These are phyloP conservation scores for Buxus sempervirens DNA, from an alignment of 164 flowering plant genomes.

Conservation along the genomic window DNA sequence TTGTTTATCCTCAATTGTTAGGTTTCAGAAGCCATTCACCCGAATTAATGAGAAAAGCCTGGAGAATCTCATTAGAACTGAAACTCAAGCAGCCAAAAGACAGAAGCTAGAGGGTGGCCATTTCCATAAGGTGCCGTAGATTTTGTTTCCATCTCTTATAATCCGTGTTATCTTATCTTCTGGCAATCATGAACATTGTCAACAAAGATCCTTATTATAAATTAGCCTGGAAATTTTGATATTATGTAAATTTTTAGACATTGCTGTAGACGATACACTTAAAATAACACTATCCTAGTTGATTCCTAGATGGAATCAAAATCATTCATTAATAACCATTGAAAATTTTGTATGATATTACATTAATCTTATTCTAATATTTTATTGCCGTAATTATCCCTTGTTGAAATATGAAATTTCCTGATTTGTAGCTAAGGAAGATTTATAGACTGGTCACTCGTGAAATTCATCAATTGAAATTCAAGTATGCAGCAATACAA, in stretches of 20 bases:
- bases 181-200: neutral
- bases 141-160: neutral
- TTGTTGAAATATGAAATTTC: neutral
- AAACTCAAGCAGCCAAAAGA: slow-evolving; percentile 85
- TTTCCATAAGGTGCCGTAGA: slow-evolving; percentile 52
- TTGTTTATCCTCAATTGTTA: slow-evolving; percentile 19
- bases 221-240: neutral
- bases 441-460: neutral
- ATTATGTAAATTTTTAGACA: too few relatives aligned
- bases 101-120: slow-evolving; percentile 95
- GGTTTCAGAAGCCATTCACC: slow-evolving; percentile 31
- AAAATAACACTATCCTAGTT: too few relatives aligned
- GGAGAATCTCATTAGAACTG: slow-evolving; percentile 33
- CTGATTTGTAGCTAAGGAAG: neutral
- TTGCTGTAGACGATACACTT: too few relatives aligned
- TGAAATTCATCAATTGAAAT: neutral
- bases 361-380: too few relatives aligned
- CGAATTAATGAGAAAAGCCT: slow-evolving; percentile 31
- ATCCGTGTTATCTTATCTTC: slow-evolving; percentile 4
- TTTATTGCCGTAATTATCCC: neutral
- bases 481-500: neutral
- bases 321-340: too few relatives aligned
- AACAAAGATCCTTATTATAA: neutral
- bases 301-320: neutral
- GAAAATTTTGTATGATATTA: too few relatives aligned